Percentiles rank a stretch among this genome's conserved stretches.
Conservation (phyloP, 2,329 filamentous ascomycete genomes). For the Cordyceps fumosorosea region DNA sequence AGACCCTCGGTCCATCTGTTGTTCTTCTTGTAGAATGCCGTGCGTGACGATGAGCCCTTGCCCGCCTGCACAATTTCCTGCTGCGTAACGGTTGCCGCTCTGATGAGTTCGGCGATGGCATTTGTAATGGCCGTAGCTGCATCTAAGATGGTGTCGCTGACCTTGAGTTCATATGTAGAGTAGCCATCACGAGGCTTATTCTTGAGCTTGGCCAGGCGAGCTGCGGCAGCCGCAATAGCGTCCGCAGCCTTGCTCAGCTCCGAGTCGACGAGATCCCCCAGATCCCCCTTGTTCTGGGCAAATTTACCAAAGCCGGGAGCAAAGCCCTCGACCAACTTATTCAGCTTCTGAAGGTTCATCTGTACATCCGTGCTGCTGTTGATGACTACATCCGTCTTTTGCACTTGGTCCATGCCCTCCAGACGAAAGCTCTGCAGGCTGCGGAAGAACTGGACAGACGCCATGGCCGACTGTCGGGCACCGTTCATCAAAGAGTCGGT, state of each 20-base stretch:
- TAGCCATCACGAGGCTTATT: conserved; percentile 96
- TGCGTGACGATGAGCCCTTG: conserved; percentile 76
- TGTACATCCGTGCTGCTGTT: conserved; percentile 96
- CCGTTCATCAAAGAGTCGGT: conserved; percentile 76
- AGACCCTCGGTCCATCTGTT: conserved; percentile 98
- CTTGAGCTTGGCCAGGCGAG: conserved; percentile 82
- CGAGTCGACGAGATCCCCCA: conserved; percentile 86
- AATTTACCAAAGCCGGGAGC: conserved; percentile 83
- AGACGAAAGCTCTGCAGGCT: conserved; percentile 89
- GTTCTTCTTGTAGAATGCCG: conserved; percentile 99
- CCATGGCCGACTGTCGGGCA: conserved; percentile 75
- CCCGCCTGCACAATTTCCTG: conserved; percentile 95
- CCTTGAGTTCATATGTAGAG: conserved; percentile 91
- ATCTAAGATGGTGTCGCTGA: conserved; percentile 91
- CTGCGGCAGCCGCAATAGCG: conserved; percentile 87
- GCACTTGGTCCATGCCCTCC: conserved; percentile 79
- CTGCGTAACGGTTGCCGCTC: conserved; percentile 86
- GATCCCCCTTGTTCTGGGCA: conserved; percentile 69
- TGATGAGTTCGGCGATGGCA: conserved; percentile 90
- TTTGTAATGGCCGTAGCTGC: conserved; percentile 89
- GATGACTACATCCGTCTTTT: conserved; percentile 96
- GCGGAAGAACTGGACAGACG: conserved; percentile 92
- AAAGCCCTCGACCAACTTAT: conserved; percentile 87
- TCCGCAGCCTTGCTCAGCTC: conserved; percentile 92
- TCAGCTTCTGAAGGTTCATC: conserved; percentile 86